Evolutionary conservation across 257 asterid genomes (phyloP).

Genomic region (Solanum lycopersicoides): DNA sequence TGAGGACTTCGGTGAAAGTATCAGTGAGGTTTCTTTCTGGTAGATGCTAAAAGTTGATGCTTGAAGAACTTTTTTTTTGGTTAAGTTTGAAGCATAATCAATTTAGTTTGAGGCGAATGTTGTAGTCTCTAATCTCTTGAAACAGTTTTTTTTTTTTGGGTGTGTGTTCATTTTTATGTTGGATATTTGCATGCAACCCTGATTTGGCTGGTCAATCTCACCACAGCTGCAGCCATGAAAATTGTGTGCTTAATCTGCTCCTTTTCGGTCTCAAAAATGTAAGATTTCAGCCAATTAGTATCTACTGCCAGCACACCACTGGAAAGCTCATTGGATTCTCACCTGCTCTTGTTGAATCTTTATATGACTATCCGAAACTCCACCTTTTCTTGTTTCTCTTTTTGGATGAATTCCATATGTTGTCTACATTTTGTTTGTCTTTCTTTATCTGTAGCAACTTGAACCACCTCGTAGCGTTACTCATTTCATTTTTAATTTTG

Average conservation of each 20-base stretch:
- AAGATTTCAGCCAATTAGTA: slow-evolving; percentile 48
- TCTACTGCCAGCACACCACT: slow-evolving; percentile 20
- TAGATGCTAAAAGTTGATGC: background rate
- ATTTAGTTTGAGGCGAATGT: background rate
- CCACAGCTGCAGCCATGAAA: slow-evolving; percentile 65
- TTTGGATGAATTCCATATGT: slow-evolving; percentile 19
- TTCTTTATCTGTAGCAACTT: slow-evolving; percentile 65
- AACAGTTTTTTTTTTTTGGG: background rate
- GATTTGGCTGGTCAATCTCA: background rate
- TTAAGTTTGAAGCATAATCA: background rate
- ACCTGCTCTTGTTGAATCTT: slow-evolving; percentile 19
- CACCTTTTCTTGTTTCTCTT: slow-evolving; percentile 50
- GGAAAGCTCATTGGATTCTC: slow-evolving; percentile 10
- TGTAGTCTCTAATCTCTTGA: background rate
- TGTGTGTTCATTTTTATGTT: background rate
- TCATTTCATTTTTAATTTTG: slow-evolving; percentile 28
- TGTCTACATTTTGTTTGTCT: slow-evolving; percentile 46
- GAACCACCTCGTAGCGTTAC: slow-evolving; percentile 80
- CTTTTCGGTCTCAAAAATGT: slow-evolving; percentile 33
- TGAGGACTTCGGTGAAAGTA: background rate
- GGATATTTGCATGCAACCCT: background rate
- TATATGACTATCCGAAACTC: slow-evolving; percentile 48
- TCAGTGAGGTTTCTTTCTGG: background rate
- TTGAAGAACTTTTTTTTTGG: background rate
- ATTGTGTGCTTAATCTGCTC: slow-evolving; percentile 72